Conservation (phyloP, 2,329 filamentous ascomycete genomes). For the Pseudonectria buxi region DNA sequence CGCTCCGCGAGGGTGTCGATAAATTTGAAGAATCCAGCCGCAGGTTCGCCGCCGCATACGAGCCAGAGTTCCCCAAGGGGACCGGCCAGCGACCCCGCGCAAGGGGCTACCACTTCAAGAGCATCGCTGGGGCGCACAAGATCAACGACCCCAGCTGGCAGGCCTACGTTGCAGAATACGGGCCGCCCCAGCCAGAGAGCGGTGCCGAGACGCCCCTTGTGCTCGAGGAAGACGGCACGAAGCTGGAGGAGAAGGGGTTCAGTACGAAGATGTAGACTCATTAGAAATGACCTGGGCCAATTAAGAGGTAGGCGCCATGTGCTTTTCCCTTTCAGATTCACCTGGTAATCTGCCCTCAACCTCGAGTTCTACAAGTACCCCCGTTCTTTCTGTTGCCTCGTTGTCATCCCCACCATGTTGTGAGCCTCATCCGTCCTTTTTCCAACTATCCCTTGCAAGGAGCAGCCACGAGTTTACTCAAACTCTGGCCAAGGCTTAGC, state of each 20-base stretch:
- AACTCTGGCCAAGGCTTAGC: too few species aligned
- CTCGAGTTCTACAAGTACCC: too few species aligned
- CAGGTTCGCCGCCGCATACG: conserved; percentile 52
- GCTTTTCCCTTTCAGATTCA: too few species aligned
- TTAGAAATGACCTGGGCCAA: conserved; percentile 1
- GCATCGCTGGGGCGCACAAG: conserved; percentile 56
- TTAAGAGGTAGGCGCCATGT: too few species aligned
- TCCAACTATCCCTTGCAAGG: too few species aligned
- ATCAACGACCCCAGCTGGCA: conserved; percentile 65
- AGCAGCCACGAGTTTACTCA: too few species aligned
- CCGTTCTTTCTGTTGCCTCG: too few species aligned
- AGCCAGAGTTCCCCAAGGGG: conserved; percentile 61
- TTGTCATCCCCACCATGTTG: too few species aligned
- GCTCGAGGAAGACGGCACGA: conserved; percentile 39
- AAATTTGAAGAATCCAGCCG: conserved; percentile 50
- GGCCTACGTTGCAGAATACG: conserved; percentile 34
- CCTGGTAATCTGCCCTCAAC: too few species aligned
- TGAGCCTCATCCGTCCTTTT: too few species aligned
- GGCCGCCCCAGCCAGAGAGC: conserved; percentile 3
- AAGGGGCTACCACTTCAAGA: conserved; percentile 76
- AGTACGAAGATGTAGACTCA: conserved; percentile 35
- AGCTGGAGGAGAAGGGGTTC: conserved; percentile 51
- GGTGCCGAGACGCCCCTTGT: conserved; percentile 38
- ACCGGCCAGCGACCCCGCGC: conserved; percentile 73
- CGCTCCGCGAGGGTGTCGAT: conserved; percentile 49